Evolutionary conservation across 2,329 filamentous ascomycete genomes (phyloP).

Genomic region (Phialophora verrucosa): DNA sequence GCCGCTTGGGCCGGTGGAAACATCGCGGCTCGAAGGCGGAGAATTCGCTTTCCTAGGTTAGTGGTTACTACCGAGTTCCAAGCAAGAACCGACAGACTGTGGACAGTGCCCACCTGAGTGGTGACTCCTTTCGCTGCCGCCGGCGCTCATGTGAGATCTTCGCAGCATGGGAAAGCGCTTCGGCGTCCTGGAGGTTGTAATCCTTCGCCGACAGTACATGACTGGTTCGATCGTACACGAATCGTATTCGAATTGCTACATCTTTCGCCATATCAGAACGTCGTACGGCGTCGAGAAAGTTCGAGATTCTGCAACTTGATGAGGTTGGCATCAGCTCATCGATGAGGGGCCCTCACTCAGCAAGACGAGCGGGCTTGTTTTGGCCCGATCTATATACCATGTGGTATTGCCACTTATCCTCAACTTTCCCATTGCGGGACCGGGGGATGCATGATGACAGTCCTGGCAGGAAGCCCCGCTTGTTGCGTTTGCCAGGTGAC

Average conservation of each 20-base stretch:
- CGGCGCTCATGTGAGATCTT: background rate
- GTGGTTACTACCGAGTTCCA: background rate
- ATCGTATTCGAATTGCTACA: background rate
- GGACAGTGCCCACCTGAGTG: background rate
- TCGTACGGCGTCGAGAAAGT: background rate
- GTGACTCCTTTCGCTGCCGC: background rate
- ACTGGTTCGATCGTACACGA: background rate
- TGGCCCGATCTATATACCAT: background rate
- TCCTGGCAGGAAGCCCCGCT: background rate
- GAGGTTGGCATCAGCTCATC: conserved; percentile 8
- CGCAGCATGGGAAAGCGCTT: conserved; percentile 1
- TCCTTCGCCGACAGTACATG: background rate
- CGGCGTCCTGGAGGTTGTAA: background rate
- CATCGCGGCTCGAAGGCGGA: background rate
- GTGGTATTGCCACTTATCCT: background rate
- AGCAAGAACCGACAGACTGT: background rate
- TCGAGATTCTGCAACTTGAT: background rate
- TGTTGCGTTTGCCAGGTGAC: background rate
- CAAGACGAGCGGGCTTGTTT: background rate
- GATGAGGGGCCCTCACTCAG: background rate
- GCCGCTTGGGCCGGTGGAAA: background rate
- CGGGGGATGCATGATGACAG: background rate
- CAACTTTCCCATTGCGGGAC: background rate
- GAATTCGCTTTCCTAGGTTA: background rate
- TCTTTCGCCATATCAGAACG: background rate